These are phyloP conservation scores for Rhodotorula sp. DNA, from an alignment of 1,284 basidiomycete species.

Conservation along the genomic window DNA sequence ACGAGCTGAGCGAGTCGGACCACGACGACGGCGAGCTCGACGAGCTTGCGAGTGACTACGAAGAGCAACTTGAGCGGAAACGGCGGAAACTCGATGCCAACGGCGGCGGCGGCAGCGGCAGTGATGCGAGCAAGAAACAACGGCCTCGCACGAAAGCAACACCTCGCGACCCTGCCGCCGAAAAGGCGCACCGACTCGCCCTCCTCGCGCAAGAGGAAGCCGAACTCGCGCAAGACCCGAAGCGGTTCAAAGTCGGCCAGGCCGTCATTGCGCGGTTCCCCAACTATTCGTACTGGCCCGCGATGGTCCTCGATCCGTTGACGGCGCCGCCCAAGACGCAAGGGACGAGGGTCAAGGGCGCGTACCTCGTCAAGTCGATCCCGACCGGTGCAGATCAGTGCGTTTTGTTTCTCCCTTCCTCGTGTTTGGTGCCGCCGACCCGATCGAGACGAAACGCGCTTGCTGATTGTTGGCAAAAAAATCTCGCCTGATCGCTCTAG, in stretches of 20 bases:
- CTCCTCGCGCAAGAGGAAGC: neutral
- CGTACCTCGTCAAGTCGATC: slow-evolving; percentile 18
- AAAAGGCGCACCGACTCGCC: neutral
- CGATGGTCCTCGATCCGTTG: slow-evolving; percentile 9
- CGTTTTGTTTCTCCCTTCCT: neutral
- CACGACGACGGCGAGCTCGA: slow-evolving; percentile 14
- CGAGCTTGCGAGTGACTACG: slow-evolving; percentile 17
- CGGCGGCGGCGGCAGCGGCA: neutral
- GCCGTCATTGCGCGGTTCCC: slow-evolving; percentile 11
- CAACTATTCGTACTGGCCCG: slow-evolving; percentile 9
- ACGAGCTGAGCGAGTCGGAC: neutral
- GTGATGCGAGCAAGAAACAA: neutral
- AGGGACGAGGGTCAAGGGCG: slow-evolving; percentile 7
- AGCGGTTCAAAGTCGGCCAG: slow-evolving; percentile 4
- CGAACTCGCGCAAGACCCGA: neutral
- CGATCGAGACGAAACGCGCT: no score
- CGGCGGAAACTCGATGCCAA: neutral
- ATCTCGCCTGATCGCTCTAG: no score
- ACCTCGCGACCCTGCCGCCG: neutral
- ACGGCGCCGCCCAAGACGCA: slow-evolving; percentile 4
- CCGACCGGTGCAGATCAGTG: slow-evolving; percentile 18
- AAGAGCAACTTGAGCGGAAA: slow-evolving; percentile 8
- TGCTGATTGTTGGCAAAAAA: no score
- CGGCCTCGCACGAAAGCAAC: neutral
- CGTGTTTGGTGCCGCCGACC: no score